A percentile compares a stretch with the other conserved stretches of the same genome.
phyloP scores from a whole-genome alignment of 2,329 filamentous ascomycete species.

The Exophiala bonariae region DNA sequence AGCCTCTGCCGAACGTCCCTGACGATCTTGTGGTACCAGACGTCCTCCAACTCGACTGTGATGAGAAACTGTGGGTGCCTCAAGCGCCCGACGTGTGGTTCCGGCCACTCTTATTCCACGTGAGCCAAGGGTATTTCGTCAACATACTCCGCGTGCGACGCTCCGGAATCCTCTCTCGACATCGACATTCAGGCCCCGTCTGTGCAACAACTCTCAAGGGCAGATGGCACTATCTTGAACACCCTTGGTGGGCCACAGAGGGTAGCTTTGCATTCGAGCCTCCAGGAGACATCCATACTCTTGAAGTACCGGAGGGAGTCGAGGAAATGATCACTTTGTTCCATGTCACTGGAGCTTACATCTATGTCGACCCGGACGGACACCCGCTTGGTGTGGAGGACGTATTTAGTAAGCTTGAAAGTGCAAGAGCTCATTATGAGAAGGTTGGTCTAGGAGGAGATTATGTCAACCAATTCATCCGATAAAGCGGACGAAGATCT shows the following conservation, averaged over 20 bases:
- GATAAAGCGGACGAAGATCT: no score
- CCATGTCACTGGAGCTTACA: slow-evolving; percentile 38
- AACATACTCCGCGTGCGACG: slow-evolving; percentile 34
- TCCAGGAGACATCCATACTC: slow-evolving; percentile 37
- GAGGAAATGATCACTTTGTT: slow-evolving; percentile 38
- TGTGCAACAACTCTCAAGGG: slow-evolving; percentile 35
- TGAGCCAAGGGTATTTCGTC: slow-evolving; percentile 36
- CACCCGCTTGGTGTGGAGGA: slow-evolving; percentile 34
- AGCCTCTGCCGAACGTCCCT: neutral
- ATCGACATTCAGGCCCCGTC: slow-evolving; percentile 35
- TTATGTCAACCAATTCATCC: slow-evolving; percentile 33
- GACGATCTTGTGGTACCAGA: neutral
- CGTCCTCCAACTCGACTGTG: slow-evolving; percentile 30
- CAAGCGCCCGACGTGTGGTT: slow-evolving; percentile 35
- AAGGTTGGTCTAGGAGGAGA: slow-evolving; percentile 33
- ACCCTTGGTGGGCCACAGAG: slow-evolving; percentile 38
- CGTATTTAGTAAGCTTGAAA: slow-evolving; percentile 35
- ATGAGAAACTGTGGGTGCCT: slow-evolving; percentile 36
- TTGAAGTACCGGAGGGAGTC: slow-evolving; percentile 36
- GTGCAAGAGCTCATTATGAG: slow-evolving; percentile 35
- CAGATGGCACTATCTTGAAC: slow-evolving; percentile 39
- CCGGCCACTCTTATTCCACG: slow-evolving; percentile 33
- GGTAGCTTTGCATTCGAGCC: slow-evolving; percentile 38
- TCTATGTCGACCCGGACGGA: slow-evolving; percentile 37
- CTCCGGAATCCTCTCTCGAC: slow-evolving; percentile 35